A percentile compares a stretch with the other conserved stretches of the same genome.
phyloP scores from a whole-genome alignment of 2,329 filamentous ascomycete genomes.

The Aspergillus viridinutans region DNA sequence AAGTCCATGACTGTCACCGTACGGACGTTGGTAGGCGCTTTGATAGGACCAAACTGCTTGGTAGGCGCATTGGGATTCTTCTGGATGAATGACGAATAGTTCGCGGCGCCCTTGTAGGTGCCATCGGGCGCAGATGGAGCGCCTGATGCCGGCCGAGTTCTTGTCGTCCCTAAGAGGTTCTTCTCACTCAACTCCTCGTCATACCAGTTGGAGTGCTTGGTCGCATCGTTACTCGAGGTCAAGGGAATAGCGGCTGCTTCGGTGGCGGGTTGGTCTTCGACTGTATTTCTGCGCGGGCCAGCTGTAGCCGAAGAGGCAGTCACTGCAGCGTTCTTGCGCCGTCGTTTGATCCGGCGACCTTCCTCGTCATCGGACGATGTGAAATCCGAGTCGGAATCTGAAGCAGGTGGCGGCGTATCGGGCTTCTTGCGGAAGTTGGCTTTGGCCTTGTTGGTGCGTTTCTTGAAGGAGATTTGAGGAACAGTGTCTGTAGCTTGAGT shows the following conservation, averaged over 20 bases:
- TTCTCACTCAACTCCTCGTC: constrained; percentile 61
- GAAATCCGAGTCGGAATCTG: constrained; percentile 55
- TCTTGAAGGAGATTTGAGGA: constrained; percentile 65
- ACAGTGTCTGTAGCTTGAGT: constrained; percentile 16
- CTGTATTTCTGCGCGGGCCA: constrained; percentile 39
- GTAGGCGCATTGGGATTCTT: constrained; percentile 72
- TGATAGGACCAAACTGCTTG: constrained; percentile 75
- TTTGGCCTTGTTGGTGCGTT: constrained; percentile 71
- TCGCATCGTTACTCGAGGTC: constrained; percentile 77
- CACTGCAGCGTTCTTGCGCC: constrained; percentile 65
- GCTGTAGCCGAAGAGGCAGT: constrained; percentile 55
- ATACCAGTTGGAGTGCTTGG: constrained; percentile 84
- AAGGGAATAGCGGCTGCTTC: constrained; percentile 58
- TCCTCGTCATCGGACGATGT: constrained; percentile 73
- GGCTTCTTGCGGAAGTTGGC: constrained; percentile 76
- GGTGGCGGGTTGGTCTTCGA: constrained; percentile 50
- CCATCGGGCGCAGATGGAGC: constrained; percentile 49
- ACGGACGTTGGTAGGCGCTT: constrained; percentile 79
- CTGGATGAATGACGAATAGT: constrained; percentile 69
- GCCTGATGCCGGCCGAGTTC: constrained; percentile 14
- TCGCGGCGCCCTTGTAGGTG: constrained; percentile 72
- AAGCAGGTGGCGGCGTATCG: constrained; percentile 68
- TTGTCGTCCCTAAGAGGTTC: constrained; percentile 37
- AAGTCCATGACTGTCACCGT: constrained; percentile 89
- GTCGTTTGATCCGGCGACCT: constrained; percentile 73